Conservation (phyloP, 1,284 basidiomycete genomes). For the Sparassis latifolia region DNA sequence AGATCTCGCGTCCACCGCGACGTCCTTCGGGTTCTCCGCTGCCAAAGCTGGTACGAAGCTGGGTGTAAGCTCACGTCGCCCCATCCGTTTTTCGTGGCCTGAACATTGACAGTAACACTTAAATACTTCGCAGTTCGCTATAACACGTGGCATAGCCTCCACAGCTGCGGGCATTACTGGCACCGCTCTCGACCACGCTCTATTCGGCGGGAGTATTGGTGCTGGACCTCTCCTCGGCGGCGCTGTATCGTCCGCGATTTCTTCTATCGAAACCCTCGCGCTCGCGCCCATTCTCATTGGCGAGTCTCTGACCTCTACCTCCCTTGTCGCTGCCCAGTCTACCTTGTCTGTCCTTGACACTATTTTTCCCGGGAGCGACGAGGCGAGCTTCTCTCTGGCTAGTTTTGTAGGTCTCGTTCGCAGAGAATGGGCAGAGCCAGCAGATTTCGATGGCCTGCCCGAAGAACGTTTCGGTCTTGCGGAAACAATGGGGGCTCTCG, state of each 20-base stretch:
- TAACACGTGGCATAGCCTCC: slow-evolving; percentile 56
- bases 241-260: slow-evolving; percentile 55
- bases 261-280: slow-evolving; percentile 61
- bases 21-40: slow-evolving; percentile 56
- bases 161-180: slow-evolving; percentile 52
- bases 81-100: neutral
- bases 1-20: slow-evolving; percentile 56
- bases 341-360: slow-evolving; percentile 66
- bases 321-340: slow-evolving; percentile 62
- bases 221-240: slow-evolving; percentile 50
- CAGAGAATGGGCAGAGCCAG: slow-evolving; percentile 61
- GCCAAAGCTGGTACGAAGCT: slow-evolving; percentile 63
- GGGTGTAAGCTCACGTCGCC: slow-evolving; percentile 39
- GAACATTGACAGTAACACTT: slow-evolving; percentile 6
- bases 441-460: slow-evolving; percentile 46
- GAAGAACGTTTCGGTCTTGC: slow-evolving; percentile 54
- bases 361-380: slow-evolving; percentile 68
- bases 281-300: slow-evolving; percentile 67
- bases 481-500: slow-evolving; percentile 59
- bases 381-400: slow-evolving; percentile 71
- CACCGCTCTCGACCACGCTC: slow-evolving; percentile 50
- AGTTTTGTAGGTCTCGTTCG: slow-evolving; percentile 69
- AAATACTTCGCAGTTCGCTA: slow-evolving; percentile 44
- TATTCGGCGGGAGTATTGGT: slow-evolving; percentile 55
- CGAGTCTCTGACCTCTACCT: slow-evolving; percentile 72